Evolutionary conservation across 306 rosid species (phyloP).

Genomic region (Dryas alaskensis): DNA sequence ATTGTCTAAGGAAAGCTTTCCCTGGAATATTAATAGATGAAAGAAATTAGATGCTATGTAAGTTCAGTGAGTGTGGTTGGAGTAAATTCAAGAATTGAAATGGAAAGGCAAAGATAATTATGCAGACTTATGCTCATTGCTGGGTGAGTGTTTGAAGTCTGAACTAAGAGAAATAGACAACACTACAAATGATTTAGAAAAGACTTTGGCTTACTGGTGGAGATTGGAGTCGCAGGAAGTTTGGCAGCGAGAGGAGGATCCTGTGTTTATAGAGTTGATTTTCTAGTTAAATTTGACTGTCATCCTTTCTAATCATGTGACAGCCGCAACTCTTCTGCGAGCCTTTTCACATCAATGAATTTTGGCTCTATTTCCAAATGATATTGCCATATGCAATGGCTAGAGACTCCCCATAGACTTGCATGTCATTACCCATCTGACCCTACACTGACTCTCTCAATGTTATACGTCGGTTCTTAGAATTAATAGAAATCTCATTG

Average conservation of each 20-base stretch:
- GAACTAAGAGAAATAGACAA: background rate
- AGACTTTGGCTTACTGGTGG: background rate
- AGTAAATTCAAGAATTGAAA: background rate
- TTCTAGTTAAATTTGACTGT: background rate
- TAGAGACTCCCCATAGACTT: background rate
- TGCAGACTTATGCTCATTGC: background rate
- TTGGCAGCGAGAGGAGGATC: background rate
- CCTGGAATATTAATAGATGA: background rate
- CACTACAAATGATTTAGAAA: background rate
- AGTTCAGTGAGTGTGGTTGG: background rate
- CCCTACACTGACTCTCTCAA: background rate
- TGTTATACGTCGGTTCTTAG: too few species aligned
- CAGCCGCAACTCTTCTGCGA: background rate
- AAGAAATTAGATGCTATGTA: background rate
- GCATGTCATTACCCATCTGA: background rate
- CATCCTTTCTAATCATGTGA: background rate
- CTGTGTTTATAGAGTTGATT: background rate
- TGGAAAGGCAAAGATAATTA: background rate
- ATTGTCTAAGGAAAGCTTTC: background rate
- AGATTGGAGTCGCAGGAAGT: conserved; percentile 2
- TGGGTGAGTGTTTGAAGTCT: background rate
- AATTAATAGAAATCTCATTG: too few species aligned
- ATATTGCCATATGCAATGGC: background rate
- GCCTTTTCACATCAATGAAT: background rate
- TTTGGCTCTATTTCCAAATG: conserved; percentile 1